Conservation (phyloP, 345 rosid species). For the Ceriops decandra region DNA sequence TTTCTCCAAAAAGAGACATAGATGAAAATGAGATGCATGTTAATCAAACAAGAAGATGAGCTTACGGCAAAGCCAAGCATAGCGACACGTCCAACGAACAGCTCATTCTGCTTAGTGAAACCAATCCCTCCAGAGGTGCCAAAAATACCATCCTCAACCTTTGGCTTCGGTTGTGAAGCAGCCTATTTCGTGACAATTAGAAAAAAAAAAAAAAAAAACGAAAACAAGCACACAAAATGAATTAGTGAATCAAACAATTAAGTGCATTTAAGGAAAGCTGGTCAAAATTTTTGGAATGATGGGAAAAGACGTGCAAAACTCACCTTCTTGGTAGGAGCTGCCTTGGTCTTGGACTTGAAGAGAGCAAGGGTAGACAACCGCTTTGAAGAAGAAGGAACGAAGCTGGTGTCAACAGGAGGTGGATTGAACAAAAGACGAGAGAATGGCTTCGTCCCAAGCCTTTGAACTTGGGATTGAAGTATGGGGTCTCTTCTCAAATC, state of each 20-base stretch:
- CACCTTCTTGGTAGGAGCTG: slow-evolving; percentile 62
- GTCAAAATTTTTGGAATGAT: background rate
- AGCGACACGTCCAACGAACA: slow-evolving; percentile 98
- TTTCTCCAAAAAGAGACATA: too few species aligned
- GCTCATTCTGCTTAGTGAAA: slow-evolving; percentile 90
- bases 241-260: background rate
- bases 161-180: slow-evolving; percentile 34
- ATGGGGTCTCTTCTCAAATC: slow-evolving; percentile 44
- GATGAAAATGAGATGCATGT: background rate
- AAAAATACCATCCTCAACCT: slow-evolving; percentile 83
- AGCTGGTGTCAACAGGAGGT: slow-evolving; percentile 18
- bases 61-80: slow-evolving; percentile 98
- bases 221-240: background rate
- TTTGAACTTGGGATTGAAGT: slow-evolving; percentile 49
- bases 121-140: slow-evolving; percentile 98
- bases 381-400: slow-evolving; percentile 20
- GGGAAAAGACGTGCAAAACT: background rate
- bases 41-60: background rate
- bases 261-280: too few species aligned
- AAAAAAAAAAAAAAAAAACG: background rate
- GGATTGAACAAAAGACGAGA: slow-evolving; percentile 37
- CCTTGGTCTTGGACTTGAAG: slow-evolving; percentile 85
- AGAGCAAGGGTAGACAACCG: slow-evolving; percentile 52
- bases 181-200: background rate
- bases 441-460: slow-evolving; percentile 41